Percentiles rank a stretch among this genome's conserved stretches.
phyloP scores from a whole-genome alignment of 148 eudicot species.

The Talinum fruticosum region DNA sequence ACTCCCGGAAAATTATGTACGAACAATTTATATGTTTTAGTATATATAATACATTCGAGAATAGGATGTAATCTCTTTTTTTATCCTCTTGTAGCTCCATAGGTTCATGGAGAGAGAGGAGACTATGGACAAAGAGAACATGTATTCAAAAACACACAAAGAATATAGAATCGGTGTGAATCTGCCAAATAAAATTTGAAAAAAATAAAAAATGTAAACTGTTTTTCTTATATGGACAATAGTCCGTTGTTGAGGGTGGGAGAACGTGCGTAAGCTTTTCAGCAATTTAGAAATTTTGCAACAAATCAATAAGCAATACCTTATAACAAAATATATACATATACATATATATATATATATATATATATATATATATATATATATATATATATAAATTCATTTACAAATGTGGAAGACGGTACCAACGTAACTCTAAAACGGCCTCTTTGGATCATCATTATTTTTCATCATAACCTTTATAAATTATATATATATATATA shows the following conservation, averaged over 20 bases:
- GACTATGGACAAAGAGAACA: no score
- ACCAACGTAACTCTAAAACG: constrained; percentile 38
- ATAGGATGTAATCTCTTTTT: no score
- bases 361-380: constrained; percentile 17
- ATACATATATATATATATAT: constrained; percentile 19
- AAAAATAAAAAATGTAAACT: no score
- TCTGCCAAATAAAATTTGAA: no score
- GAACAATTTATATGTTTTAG: no score
- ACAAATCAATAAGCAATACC: neutral
- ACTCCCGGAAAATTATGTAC: no score
- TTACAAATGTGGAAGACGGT: constrained; percentile 15
- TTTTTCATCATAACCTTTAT: constrained; percentile 36
- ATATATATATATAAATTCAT: constrained; percentile 16
- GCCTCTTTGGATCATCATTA: constrained; percentile 43
- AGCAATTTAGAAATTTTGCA: constrained; percentile 19
- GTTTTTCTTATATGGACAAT: no score
- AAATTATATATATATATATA: constrained; percentile 21
- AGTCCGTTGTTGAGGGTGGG: neutral
- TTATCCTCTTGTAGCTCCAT: no score
- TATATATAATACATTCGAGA: no score
- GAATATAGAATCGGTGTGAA: no score
- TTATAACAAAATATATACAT: constrained; percentile 1
- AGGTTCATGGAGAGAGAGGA: no score
- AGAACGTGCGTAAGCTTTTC: neutral
- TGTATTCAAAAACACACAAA: no score